These are phyloP conservation scores for Hymenoscyphus albidus DNA, from an alignment of 2,329 filamentous ascomycete species.

Conservation along the genomic window DNA sequence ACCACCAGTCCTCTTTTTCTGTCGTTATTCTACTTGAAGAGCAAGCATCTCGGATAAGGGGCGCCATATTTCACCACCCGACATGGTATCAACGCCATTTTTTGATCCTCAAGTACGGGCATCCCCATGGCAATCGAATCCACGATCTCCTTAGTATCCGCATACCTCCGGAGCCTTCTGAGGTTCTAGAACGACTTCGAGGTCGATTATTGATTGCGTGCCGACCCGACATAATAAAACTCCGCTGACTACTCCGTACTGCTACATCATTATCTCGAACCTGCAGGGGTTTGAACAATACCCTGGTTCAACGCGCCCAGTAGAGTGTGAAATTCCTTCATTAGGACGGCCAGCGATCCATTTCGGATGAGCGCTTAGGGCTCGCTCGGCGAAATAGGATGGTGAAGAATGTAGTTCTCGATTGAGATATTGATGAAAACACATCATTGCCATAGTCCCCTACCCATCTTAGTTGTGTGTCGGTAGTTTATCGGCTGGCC, in stretches of 20 bases:
- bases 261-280: conserved; percentile 2
- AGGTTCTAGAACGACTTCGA: neutral
- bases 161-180: neutral
- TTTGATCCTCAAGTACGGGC: neutral
- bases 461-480: neutral
- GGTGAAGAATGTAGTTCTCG: neutral
- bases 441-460: neutral
- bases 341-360: neutral
- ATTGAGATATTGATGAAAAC: conserved; percentile 1
- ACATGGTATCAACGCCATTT: neutral
- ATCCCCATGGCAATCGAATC: neutral
- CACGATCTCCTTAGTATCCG: neutral
- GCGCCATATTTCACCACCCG: too few relatives aligned
- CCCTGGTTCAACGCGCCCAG: neutral
- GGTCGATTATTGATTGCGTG: neutral
- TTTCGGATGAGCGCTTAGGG: neutral
- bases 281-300: neutral
- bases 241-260: neutral
- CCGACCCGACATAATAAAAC: neutral
- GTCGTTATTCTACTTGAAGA: too few relatives aligned
- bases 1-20: too few relatives aligned
- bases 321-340: neutral
- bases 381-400: neutral
- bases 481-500: neutral
- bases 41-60: too few relatives aligned